Conservation (phyloP, 2,329 filamentous ascomycete species). For the Venturiaceae sp. region DNA sequence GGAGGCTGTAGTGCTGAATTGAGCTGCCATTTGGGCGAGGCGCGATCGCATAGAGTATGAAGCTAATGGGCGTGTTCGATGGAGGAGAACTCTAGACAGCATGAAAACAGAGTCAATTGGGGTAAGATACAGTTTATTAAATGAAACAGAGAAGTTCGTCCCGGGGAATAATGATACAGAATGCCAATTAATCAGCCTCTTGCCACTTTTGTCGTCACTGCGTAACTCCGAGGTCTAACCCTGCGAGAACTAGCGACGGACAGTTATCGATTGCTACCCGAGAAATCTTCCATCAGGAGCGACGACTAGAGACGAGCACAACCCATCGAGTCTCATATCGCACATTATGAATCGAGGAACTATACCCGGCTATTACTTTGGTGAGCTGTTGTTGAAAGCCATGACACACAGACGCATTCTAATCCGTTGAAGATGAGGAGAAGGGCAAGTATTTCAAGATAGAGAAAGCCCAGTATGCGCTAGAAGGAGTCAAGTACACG, state of each 20-base stretch:
- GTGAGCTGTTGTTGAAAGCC: background rate
- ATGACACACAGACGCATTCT: background rate
- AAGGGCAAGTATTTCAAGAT: conserved; percentile 43
- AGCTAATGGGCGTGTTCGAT: background rate
- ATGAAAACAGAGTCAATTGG: background rate
- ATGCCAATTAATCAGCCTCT: background rate
- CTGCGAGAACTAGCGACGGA: too few relatives aligned
- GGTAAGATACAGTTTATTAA: background rate
- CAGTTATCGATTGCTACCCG: too few relatives aligned
- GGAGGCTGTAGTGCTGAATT: conserved; percentile 22
- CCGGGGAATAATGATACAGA: background rate
- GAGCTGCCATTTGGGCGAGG: conserved; percentile 34
- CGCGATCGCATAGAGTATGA: conserved; percentile 13
- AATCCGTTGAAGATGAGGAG: conserved; percentile 23
- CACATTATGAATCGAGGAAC: background rate
- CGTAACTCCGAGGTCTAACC: background rate
- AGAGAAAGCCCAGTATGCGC: conserved; percentile 23
- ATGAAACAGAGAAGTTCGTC: background rate
- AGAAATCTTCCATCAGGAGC: too few relatives aligned
- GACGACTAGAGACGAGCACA: too few relatives aligned
- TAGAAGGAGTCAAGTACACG: conserved; percentile 27
- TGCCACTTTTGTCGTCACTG: background rate
- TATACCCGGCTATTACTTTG: conserved; percentile 8
- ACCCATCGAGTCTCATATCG: too few relatives aligned
- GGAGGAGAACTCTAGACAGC: background rate